Evolutionary conservation across 1,284 basidiomycete species (phyloP).

Genomic region (Rhodotorula sp.): DNA sequence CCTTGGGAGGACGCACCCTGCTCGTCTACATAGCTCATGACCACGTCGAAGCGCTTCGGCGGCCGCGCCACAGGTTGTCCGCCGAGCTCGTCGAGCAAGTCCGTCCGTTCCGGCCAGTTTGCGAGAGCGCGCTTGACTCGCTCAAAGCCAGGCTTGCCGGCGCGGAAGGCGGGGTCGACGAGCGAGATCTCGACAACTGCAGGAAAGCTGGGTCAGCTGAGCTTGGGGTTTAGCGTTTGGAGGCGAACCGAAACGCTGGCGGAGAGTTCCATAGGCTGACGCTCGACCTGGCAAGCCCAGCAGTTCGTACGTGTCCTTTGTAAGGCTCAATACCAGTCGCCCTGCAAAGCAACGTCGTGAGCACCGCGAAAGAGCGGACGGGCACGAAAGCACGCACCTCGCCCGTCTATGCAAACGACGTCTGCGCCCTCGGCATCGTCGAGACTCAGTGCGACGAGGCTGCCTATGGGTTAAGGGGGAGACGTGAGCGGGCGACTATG

Average conservation of each 20-base stretch:
- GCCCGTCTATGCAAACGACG: constrained; percentile 29
- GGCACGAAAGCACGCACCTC: constrained; percentile 21
- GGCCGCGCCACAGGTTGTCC: background rate
- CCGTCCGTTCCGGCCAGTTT: constrained; percentile 22
- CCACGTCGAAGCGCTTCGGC: constrained; percentile 20
- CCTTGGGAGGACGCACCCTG: constrained; percentile 4
- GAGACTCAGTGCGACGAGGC: constrained; percentile 24
- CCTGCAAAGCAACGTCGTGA: background rate
- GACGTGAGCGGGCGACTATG: background rate
- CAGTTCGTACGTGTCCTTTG: constrained; percentile 34
- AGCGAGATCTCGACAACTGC: constrained; percentile 35
- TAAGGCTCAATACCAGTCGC: constrained; percentile 29
- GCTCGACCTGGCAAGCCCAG: constrained; percentile 34
- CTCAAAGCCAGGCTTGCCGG: constrained; percentile 31
- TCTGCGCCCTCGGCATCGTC: constrained; percentile 20
- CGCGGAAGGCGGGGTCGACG: constrained; percentile 9
- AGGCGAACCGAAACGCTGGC: constrained; percentile 34
- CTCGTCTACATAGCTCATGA: constrained; percentile 14
- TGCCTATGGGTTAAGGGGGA: constrained; percentile 2
- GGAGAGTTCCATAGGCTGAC: constrained; percentile 18
- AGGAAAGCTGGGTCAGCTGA: background rate
- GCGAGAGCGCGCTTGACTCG: constrained; percentile 13
- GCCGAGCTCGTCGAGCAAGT: constrained; percentile 24
- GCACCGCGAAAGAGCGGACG: background rate
- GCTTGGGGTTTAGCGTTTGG: background rate